These are phyloP conservation scores for Phycomyces blakesleeanus DNA, from an alignment of 192 early-diverging fungal species.

Conservation along the genomic window DNA sequence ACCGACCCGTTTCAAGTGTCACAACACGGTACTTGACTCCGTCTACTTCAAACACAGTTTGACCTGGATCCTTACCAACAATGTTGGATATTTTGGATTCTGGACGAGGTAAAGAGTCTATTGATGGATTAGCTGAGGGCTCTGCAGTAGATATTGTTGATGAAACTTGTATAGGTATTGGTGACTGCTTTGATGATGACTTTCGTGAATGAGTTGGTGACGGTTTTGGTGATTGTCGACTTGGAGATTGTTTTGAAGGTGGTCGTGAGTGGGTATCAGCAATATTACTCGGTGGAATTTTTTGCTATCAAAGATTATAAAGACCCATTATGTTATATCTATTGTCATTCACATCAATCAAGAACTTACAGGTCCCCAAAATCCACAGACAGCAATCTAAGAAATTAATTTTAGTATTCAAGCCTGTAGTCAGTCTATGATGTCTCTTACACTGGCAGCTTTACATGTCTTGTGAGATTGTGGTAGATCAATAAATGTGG, in stretches of 20 bases:
- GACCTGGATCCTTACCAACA: no score
- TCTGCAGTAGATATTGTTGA: neutral
- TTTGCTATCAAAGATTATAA: conserved; percentile 6
- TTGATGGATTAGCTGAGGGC: neutral
- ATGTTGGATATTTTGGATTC: neutral
- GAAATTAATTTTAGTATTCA: neutral
- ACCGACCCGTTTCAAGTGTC: neutral
- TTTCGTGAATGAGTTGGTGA: neutral
- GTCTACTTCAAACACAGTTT: neutral
- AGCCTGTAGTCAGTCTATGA: neutral
- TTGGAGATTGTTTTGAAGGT: neutral
- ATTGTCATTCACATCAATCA: neutral
- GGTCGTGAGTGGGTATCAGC: neutral
- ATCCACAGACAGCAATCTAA: conserved; percentile 15
- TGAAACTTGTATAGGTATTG: neutral
- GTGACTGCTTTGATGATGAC: neutral
- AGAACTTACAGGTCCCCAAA: conserved; percentile 3
- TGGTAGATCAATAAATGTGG: neutral
- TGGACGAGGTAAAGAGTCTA: neutral
- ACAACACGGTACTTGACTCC: neutral
- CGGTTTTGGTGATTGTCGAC: neutral
- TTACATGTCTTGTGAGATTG: conserved; percentile 10
- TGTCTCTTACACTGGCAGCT: neutral
- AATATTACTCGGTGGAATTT: neutral
- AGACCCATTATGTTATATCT: neutral